A percentile compares a stretch with the other conserved stretches of the same genome.
phyloP scores from a whole-genome alignment of 768 basidiomycete species.

The Rhizopogon vesiculosus region DNA sequence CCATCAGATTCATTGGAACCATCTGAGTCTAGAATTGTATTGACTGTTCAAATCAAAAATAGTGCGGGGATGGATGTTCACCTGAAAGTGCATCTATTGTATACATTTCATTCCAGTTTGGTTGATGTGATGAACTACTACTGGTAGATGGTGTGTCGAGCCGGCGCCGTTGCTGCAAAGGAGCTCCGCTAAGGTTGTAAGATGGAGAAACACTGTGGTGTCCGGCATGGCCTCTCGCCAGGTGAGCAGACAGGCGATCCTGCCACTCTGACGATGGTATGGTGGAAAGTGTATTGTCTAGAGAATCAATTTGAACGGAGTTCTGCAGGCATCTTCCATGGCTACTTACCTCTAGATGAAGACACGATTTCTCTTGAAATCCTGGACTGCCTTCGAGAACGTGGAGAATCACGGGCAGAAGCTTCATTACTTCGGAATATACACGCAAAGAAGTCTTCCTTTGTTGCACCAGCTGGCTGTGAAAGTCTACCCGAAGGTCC shows the following conservation, averaged over 20 bases:
- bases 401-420: constrained; percentile 47
- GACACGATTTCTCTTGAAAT: constrained; percentile 79
- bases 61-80: constrained; percentile 6
- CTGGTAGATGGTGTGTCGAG: constrained; percentile 24
- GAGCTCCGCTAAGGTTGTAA: constrained; percentile 28
- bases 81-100: constrained; percentile 44
- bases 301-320: constrained; percentile 2
- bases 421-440: constrained; percentile 57
- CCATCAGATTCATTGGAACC: constrained; percentile 38
- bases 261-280: constrained; percentile 77
- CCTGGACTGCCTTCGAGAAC: constrained; percentile 68
- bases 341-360: constrained; percentile 47
- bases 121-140: constrained; percentile 13
- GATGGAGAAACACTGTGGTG: constrained; percentile 12
- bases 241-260: constrained; percentile 57
- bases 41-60: constrained; percentile 12
- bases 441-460: constrained; percentile 77
- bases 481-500: constrained; percentile 64
- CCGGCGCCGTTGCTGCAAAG: constrained; percentile 43
- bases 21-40: constrained; percentile 26
- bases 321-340: constrained; percentile 3
- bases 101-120: constrained; percentile 60
- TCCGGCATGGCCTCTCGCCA: constrained; percentile 31
- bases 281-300: constrained; percentile 56
- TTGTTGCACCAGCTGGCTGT: constrained; percentile 59